phyloP scores from a whole-genome alignment of 805 yeast species.

The Starmera pachycereana region DNA sequence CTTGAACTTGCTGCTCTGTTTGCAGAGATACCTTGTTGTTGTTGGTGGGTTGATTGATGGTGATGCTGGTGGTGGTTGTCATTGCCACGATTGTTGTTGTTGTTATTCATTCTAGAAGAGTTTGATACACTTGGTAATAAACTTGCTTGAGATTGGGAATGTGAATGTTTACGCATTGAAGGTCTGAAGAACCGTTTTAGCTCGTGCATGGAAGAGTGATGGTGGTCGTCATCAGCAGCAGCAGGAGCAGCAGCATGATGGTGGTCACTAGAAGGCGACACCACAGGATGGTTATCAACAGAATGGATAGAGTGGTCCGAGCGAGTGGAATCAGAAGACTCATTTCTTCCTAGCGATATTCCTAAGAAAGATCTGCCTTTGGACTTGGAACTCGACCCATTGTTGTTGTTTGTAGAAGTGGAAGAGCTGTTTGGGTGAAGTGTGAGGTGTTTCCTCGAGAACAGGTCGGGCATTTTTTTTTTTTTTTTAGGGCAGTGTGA shows the following conservation, averaged over 20 bases:
- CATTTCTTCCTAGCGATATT: conserved; percentile 3
- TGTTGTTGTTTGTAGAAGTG: background rate
- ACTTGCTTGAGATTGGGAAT: background rate
- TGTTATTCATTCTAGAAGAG: conserved; percentile 4
- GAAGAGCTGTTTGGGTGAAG: background rate
- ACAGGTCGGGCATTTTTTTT: background rate
- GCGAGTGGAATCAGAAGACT: conserved; percentile 2
- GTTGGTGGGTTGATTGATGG: conserved; percentile 4
- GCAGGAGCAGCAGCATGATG: background rate
- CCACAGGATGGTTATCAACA: background rate
- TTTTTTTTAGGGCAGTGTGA: background rate
- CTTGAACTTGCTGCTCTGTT: background rate
- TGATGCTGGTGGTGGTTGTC: too few species aligned
- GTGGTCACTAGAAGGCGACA: background rate
- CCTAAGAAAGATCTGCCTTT: conserved; percentile 4
- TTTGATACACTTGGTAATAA: background rate
- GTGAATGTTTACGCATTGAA: conserved; percentile 16
- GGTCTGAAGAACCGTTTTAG: conserved; percentile 66
- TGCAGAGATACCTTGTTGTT: background rate
- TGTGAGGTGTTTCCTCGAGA: background rate
- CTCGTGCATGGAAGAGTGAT: conserved; percentile 50
- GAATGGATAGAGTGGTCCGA: conserved; percentile 4
- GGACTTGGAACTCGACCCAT: background rate
- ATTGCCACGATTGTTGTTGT: conserved; percentile 3
- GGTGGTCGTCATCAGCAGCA: conserved; percentile 2